These are phyloP conservation scores for Paracamarosporium sp. DNA, from an alignment of 2,329 filamentous ascomycete genomes.

Conservation along the genomic window DNA sequence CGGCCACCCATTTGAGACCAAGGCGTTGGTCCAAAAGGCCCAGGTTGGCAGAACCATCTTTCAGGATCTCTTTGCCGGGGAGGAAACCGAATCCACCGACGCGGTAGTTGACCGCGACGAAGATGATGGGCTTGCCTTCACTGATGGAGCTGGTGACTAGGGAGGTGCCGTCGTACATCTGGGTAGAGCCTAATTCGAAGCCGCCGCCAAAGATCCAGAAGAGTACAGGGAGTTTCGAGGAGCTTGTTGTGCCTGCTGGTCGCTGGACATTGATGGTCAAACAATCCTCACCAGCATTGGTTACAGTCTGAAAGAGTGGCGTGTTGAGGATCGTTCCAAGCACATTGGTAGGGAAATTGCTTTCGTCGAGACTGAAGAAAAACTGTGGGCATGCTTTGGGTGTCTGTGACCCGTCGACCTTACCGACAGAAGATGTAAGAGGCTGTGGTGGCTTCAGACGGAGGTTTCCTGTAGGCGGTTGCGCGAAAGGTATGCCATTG, in stretches of 20 bases:
- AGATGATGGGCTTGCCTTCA: conserved; percentile 70
- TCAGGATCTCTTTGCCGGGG: conserved; percentile 70
- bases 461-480: conserved; percentile 70
- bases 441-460: conserved; percentile 73
- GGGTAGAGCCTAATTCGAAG: conserved; percentile 46
- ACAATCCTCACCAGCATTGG: conserved; percentile 52
- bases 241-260: conserved; percentile 44
- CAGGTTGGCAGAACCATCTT: conserved; percentile 72
- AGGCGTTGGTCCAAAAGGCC: conserved; percentile 76
- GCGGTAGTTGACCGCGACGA: conserved; percentile 80
- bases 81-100: conserved; percentile 77
- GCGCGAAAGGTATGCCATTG: conserved; percentile 76
- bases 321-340: conserved; percentile 48
- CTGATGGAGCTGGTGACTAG: conserved; percentile 51
- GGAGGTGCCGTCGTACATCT: conserved; percentile 50
- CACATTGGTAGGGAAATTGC: conserved; percentile 42
- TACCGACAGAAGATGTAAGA: conserved; percentile 64
- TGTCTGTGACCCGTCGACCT: conserved; percentile 63
- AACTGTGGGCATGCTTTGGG: conserved; percentile 76
- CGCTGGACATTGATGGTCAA: conserved; percentile 52
- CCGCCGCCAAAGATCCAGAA: conserved; percentile 59
- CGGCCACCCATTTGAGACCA: conserved; percentile 76
- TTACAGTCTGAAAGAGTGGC: conserved; percentile 46
- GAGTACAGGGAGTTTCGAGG: conserved; percentile 53
- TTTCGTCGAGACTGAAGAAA: conserved; percentile 59